phyloP scores from a whole-genome alignment of 345 rosid species.

The Euphorbia lathyris region DNA sequence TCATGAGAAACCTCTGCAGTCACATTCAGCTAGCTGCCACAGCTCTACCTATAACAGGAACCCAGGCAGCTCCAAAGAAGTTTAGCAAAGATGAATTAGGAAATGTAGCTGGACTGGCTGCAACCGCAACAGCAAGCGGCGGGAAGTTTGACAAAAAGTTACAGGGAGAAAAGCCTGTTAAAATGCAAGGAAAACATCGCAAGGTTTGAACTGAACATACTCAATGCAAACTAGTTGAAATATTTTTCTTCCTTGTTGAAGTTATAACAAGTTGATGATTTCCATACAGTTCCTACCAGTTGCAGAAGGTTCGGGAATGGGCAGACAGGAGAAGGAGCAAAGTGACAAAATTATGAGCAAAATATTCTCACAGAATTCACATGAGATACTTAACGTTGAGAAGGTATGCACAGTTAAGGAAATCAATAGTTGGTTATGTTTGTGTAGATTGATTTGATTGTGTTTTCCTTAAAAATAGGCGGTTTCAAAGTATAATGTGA shows the following conservation, averaged over 20 bases:
- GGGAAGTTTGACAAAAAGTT: constrained; percentile 95
- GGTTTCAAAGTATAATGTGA: constrained; percentile 69
- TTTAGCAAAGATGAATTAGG: constrained; percentile 66
- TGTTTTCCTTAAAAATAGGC: constrained; percentile 46
- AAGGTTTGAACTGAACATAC: constrained; percentile 46
- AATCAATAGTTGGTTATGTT: background rate
- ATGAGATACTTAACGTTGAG: constrained; percentile 72
- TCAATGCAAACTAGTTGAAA: background rate
- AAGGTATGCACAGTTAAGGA: constrained; percentile 44
- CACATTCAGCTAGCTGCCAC: constrained; percentile 89
- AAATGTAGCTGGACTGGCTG: constrained; percentile 83
- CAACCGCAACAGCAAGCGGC: constrained; percentile 88
- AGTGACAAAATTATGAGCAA: constrained; percentile 71
- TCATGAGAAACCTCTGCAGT: constrained; percentile 41
- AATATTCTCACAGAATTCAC: constrained; percentile 79
- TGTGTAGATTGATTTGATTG: background rate
- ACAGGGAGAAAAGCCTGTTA: constrained; percentile 74
- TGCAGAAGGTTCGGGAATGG: constrained; percentile 52
- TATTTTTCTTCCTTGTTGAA: background rate
- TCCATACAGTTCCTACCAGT: constrained; percentile 74
- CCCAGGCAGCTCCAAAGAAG: constrained; percentile 59
- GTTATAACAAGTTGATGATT: constrained; percentile 1
- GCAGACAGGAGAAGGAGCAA: constrained; percentile 72
- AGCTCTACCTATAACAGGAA: constrained; percentile 82
- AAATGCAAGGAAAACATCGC: constrained; percentile 75